Conservation (phyloP, 1,284 basidiomycete genomes). For the Ceratobasidium sp. region DNA sequence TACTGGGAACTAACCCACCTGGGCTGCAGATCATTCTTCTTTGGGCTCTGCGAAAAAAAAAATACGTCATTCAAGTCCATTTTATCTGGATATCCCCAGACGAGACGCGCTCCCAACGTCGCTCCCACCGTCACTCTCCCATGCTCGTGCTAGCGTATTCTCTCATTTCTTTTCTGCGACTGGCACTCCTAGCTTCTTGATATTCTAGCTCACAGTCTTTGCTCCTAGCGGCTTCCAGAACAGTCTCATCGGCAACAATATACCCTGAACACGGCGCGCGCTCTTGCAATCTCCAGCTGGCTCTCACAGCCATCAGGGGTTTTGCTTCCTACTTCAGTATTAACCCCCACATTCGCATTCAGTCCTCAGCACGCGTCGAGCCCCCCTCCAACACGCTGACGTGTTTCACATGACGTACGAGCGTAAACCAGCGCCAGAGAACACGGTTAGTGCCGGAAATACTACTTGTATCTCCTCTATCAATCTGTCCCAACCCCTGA, state of each 20-base stretch:
- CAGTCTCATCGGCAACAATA: not conserved
- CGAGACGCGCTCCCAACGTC: not conserved
- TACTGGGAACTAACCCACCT: not conserved
- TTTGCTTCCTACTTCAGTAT: too few species aligned
- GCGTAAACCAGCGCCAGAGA: too few species aligned
- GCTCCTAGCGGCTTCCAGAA: slow-evolving; percentile 2
- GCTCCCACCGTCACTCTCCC: not conserved
- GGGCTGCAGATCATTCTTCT: slow-evolving; percentile 19
- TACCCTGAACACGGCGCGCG: not conserved
- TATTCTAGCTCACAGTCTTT: not conserved
- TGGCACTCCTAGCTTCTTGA: not conserved
- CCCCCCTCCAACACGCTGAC: not conserved
- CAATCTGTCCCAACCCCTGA: slow-evolving; percentile 6
- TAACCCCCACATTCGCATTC: too few species aligned
- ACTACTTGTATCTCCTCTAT: not conserved
- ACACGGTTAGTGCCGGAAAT: not conserved
- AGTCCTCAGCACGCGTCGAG: too few species aligned
- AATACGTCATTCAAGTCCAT: not conserved
- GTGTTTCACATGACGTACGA: not conserved
- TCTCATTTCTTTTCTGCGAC: not conserved
- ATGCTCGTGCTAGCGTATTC: not conserved
- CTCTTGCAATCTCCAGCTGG: not conserved
- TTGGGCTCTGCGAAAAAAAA: not conserved
- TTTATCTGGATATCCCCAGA: not conserved
- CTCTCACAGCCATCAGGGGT: not conserved